These are phyloP conservation scores for Phaeodactylum tricornutum DNA, from an alignment of 108 stramenopile genomes.

Conservation along the genomic window DNA sequence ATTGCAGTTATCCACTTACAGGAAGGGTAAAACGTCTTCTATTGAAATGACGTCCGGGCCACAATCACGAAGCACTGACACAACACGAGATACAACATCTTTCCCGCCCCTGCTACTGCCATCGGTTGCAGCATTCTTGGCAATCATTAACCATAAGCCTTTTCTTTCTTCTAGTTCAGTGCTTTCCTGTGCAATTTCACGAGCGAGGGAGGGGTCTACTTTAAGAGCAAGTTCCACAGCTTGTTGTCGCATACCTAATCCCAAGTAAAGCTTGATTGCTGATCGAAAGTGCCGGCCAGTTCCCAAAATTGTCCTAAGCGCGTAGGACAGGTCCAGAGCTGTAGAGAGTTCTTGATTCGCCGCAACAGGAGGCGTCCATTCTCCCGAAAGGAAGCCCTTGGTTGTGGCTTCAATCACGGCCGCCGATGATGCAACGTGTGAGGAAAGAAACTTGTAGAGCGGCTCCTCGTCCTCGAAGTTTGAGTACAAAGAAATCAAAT, in stretches of 20 bases:
- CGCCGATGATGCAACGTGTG: constrained; percentile 37
- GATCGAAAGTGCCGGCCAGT: constrained; percentile 79
- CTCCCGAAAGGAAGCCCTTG: constrained; percentile 11
- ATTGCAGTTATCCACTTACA: constrained; percentile 15
- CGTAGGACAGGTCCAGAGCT: constrained; percentile 68
- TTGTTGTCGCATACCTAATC: constrained; percentile 79
- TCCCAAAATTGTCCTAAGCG: constrained; percentile 57
- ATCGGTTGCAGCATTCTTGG: constrained; percentile 66
- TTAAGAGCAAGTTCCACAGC: constrained; percentile 81
- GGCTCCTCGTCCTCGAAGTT: constrained; percentile 78
- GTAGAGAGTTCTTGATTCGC: constrained; percentile 15
- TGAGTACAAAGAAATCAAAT: constrained; percentile 62
- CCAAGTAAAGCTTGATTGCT: constrained; percentile 83
- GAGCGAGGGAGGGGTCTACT: constrained; percentile 72
- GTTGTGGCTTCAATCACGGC: constrained; percentile 3
- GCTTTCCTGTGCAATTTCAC: constrained; percentile 73
- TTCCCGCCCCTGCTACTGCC: constrained; percentile 40
- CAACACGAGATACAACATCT: constrained; percentile 75
- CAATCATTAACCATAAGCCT: constrained; percentile 87
- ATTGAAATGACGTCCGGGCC: constrained; percentile 82
- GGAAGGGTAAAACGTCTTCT: constrained; percentile 68
- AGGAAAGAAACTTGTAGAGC: constrained; percentile 63
- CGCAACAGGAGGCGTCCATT: constrained; percentile 14
- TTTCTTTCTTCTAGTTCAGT: constrained; percentile 65
- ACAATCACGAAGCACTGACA: constrained; percentile 73